Conservation (phyloP, 257 asterid genomes). For the Scutellaria galericulata region DNA sequence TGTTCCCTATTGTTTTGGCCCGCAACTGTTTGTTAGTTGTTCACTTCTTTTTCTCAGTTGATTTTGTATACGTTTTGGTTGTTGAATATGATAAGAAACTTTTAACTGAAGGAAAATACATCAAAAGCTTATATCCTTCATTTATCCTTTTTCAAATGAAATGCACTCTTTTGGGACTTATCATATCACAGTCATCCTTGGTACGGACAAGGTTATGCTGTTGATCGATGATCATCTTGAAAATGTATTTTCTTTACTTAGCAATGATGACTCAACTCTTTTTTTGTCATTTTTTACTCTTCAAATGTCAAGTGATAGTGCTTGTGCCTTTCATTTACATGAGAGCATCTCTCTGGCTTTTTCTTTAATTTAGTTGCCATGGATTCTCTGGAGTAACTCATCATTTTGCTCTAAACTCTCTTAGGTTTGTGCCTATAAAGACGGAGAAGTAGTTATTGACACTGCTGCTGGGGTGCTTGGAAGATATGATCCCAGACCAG, state of each 20-base stretch:
- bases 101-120: slow-evolving; percentile 15
- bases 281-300: slow-evolving; percentile 5
- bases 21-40: slow-evolving; percentile 11
- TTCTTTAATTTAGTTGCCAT: slow-evolving; percentile 7
- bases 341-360: slow-evolving; percentile 13
- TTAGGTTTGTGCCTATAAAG: slow-evolving; percentile 97
- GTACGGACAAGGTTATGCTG: slow-evolving; percentile 10
- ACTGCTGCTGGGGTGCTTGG: slow-evolving; percentile 98
- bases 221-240: slow-evolving; percentile 5
- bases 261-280: background rate
- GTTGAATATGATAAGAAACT: slow-evolving; percentile 8
- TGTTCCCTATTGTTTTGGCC: background rate
- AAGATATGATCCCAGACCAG: slow-evolving; percentile 98
- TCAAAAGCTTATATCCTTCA: slow-evolving; percentile 17
- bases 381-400: slow-evolving; percentile 22
- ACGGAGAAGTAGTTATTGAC: slow-evolving; percentile 95
- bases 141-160: slow-evolving; percentile 14
- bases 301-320: slow-evolving; percentile 9
- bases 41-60: background rate
- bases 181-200: background rate
- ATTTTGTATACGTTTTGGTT: slow-evolving; percentile 1
- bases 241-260: background rate
- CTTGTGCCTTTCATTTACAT: background rate
- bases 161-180: slow-evolving; percentile 7
- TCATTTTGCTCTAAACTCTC: slow-evolving; percentile 16